Percentiles rank a stretch among this genome's conserved stretches.
Conservation (phyloP, 2,329 filamentous ascomycete species). For the Apiospora saccharicola region DNA sequence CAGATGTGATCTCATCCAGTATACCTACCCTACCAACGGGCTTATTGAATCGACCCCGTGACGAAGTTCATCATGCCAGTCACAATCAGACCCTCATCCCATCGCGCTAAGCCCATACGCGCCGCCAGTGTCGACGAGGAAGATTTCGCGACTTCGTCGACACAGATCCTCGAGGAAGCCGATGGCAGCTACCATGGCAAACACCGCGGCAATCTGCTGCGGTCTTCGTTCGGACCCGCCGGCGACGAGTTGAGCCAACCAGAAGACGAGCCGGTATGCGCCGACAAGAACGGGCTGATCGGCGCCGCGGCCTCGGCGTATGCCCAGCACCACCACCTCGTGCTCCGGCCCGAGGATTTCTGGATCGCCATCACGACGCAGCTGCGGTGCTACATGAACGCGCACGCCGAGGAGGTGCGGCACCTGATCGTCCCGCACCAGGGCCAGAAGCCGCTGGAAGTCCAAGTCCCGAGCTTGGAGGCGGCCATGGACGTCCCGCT, state of each 20-base stretch:
- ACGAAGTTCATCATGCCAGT: background rate
- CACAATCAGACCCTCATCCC: background rate
- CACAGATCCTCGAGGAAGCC: background rate
- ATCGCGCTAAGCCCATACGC: background rate
- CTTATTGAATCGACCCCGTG: background rate
- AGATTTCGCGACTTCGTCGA: background rate
- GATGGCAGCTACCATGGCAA: background rate
- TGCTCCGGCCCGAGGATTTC: slow-evolving; percentile 51
- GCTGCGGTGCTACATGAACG: slow-evolving; percentile 54
- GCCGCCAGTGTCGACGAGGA: background rate
- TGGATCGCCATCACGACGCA: slow-evolving; percentile 61
- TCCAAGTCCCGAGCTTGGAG: background rate
- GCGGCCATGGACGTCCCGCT: slow-evolving; percentile 26
- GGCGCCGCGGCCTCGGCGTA: background rate
- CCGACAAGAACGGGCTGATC: background rate
- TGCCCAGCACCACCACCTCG: slow-evolving; percentile 5
- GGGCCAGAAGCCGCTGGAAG: slow-evolving; percentile 41
- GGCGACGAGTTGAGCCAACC: background rate
- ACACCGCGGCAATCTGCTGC: background rate
- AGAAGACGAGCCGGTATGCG: background rate
- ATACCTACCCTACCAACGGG: background rate
- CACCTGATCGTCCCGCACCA: slow-evolving; percentile 51
- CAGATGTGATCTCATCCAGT: background rate
- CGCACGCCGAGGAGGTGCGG: slow-evolving; percentile 53
- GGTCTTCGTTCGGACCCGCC: background rate